phyloP scores from a whole-genome alignment of 208 protist genomes.

The Trypanosoma mega region DNA sequence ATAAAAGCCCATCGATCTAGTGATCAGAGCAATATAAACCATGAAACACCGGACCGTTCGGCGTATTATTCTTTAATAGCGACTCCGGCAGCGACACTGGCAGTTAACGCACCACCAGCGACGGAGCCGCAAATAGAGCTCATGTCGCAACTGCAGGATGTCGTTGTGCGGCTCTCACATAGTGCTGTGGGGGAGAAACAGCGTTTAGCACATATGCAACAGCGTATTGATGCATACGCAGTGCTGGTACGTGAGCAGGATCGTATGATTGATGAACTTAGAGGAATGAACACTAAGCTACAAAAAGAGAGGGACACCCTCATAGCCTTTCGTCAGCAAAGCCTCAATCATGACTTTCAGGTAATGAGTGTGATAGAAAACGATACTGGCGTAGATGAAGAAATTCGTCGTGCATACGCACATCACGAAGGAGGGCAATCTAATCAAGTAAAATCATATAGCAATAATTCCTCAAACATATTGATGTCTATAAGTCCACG shows the following conservation, averaged over 20 bases:
- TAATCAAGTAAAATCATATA: neutral
- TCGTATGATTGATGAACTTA: conserved; percentile 41
- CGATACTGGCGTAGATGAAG: conserved; percentile 27
- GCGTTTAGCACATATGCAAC: conserved; percentile 27
- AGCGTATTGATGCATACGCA: conserved; percentile 33
- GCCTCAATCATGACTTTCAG: conserved; percentile 25
- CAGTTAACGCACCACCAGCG: neutral
- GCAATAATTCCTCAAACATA: neutral
- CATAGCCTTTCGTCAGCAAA: conserved; percentile 33
- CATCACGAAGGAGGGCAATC: conserved; percentile 11
- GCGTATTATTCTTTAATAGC: neutral
- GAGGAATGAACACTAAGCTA: conserved; percentile 24
- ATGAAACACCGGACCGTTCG: neutral
- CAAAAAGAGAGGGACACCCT: conserved; percentile 32
- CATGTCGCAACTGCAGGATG: conserved; percentile 40
- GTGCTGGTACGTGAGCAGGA: conserved; percentile 44
- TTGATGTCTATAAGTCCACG: conserved; percentile 26
- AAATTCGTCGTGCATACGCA: conserved; percentile 16
- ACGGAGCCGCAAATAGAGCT: conserved; percentile 28
- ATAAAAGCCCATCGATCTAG: neutral
- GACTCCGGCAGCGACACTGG: conserved; percentile 7
- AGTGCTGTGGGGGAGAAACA: conserved; percentile 40
- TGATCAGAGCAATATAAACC: neutral
- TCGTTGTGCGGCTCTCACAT: conserved; percentile 40
- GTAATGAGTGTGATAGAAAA: conserved; percentile 17